Conservation (phyloP, 108 stramenopile genomes). For the Epipyxis sp. region DNA sequence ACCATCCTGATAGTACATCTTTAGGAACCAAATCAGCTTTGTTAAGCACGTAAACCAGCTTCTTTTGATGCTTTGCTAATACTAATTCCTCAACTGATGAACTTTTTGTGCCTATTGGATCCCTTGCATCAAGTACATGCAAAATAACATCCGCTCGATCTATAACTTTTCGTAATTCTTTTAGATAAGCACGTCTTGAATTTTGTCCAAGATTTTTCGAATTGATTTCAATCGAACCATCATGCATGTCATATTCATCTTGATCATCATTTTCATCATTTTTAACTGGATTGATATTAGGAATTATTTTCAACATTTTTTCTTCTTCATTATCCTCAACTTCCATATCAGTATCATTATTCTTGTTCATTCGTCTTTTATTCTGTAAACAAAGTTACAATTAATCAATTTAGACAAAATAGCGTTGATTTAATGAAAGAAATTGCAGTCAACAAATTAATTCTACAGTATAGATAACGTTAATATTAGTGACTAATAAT, state of each 20-base stretch:
- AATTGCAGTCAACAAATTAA: background rate
- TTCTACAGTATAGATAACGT: too few relatives aligned
- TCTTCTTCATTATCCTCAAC: slow-evolving; percentile 24
- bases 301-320: slow-evolving; percentile 27
- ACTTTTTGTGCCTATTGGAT: slow-evolving; percentile 82
- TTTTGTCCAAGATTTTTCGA: slow-evolving; percentile 53
- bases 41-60: slow-evolving; percentile 95
- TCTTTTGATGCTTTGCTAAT: slow-evolving; percentile 75
- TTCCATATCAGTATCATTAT: slow-evolving; percentile 35
- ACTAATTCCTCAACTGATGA: slow-evolving; percentile 80
- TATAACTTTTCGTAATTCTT: slow-evolving; percentile 89
- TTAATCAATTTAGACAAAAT: too few relatives aligned
- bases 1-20: slow-evolving; percentile 82
- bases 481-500: background rate
- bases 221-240: background rate
- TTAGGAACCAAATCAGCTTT: slow-evolving; percentile 97
- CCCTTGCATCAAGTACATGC: slow-evolving; percentile 95
- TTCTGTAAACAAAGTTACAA: too few relatives aligned
- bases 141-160: slow-evolving; percentile 90
- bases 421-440: slow-evolving; percentile 6
- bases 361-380: slow-evolving; percentile 18
- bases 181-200: slow-evolving; percentile 74
- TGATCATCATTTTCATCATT: slow-evolving; percentile 38
- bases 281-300: too few relatives aligned
- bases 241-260: slow-evolving; percentile 38